phyloP scores from a whole-genome alignment of 352 stramenopile species.

The Phytopythium sindhum region DNA sequence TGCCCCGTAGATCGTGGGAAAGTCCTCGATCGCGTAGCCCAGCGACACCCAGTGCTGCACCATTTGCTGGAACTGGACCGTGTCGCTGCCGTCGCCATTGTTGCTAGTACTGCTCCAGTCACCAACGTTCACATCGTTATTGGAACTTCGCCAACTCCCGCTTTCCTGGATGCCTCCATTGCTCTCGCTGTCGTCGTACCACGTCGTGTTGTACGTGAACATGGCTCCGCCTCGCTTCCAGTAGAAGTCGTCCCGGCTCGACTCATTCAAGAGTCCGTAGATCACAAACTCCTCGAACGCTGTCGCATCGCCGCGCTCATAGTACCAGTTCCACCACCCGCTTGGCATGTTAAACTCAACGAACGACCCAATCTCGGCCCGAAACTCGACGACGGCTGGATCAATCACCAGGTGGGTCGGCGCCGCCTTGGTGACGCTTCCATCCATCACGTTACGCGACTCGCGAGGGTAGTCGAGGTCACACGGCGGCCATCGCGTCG shows the following conservation, averaged over 20 bases:
- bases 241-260: conserved; percentile 2
- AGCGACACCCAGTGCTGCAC: conserved; percentile 6
- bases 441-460: background rate
- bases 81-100: background rate
- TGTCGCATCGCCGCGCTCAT: conserved; percentile 9
- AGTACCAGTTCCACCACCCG: background rate
- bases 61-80: background rate
- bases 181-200: background rate
- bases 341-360: background rate
- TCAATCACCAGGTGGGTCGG: conserved; percentile 8
- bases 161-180: background rate
- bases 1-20: background rate
- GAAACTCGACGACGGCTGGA: conserved; percentile 5
- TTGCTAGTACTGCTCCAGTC: background rate
- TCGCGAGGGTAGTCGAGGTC: conserved; percentile 16
- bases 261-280: conserved; percentile 1
- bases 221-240: conserved; percentile 8
- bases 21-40: background rate
- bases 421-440: conserved; percentile 4
- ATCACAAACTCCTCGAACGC: conserved; percentile 14
- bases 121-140: background rate
- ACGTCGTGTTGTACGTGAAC: conserved; percentile 6
- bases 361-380: background rate
- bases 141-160: background rate
- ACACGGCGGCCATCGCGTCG: conserved; percentile 12